Base-by-base conservation (phyloP, 441 rosid species). In the Theobroma grandiflorum region DNA sequence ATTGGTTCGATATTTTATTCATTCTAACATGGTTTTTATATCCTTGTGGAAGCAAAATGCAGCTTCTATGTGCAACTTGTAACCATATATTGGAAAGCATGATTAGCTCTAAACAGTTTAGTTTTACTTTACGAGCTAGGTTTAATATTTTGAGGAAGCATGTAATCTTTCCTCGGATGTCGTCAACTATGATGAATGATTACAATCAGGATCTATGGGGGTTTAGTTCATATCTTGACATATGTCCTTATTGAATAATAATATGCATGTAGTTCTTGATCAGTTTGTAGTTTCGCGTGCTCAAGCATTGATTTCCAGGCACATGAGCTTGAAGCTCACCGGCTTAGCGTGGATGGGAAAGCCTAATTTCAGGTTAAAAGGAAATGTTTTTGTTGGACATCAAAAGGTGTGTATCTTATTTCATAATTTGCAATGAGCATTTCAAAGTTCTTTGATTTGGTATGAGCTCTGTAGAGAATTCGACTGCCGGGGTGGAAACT, bases 151-250 rank as follows among this genome's bases (percentile, higher is more conserved):
- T 65, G 8, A 77, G 49, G 12, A 49, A 26, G 26, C 18, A 15
- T 50, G 45, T 1, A 4, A 26, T 65, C 45, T 59, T n/a, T 74
- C 74, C 40, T 69, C n/a, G 35, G 42, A 61, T 78, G 71, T 49
- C 15, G 65, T 72, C 26, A 57, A 43, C 76, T 49, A 57, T 71
- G 68, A 65, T 69, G 45, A 78, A 42, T 53, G 61, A 68, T 82
- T 72, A 65, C 3, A 40, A 68, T 80, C 64, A 37, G 16, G 80
- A 82, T 63, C 68, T 22, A 16, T 52, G 38, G 74, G 72, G 47
- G 74, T 33, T 9, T 16, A 83, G 79, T 85, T 83, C 72, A 74
- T 35, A 47, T 68, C 62, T 78, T 85, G 82, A 82, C 83, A 79
- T 81, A 52, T 87, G 83, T 70, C 75, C 31, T 11, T 18, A 12